A percentile compares a stretch with the other conserved stretches of the same genome.
These are phyloP conservation scores for Phytophthora fragariaefolia DNA, from an alignment of 352 stramenopile species.

Conservation along the genomic window DNA sequence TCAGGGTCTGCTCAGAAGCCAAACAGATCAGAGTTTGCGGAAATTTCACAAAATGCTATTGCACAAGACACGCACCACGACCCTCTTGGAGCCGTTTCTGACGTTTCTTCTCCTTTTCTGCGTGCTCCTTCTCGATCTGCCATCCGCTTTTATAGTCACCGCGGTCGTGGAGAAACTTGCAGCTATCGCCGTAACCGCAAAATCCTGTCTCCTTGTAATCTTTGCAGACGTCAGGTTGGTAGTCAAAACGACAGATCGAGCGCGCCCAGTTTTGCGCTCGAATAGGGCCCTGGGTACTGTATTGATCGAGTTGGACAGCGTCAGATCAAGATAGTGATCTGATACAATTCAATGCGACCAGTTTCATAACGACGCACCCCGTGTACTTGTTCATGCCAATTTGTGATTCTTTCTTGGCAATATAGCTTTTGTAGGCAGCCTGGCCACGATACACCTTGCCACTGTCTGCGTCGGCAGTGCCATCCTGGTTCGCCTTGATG, in stretches of 20 bases:
- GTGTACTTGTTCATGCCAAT: conserved; percentile 92
- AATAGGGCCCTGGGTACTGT: conserved; percentile 94
- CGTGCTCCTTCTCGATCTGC: conserved; percentile 97
- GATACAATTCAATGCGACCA: not conserved
- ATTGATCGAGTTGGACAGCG: not conserved
- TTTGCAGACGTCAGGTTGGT: conserved; percentile 98
- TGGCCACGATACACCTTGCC: conserved; percentile 87
- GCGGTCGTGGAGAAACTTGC: conserved; percentile 99
- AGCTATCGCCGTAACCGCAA: conserved; percentile 97
- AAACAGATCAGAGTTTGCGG: not conserved
- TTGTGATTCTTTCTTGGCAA: conserved; percentile 88
- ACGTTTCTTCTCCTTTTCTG: conserved; percentile 92
- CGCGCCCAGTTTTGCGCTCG: conserved; percentile 94
- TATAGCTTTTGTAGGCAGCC: conserved; percentile 88
- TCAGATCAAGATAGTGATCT: no score
- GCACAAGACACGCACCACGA: conserved; percentile 29
- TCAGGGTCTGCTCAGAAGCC: conserved; percentile 39
- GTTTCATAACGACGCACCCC: conserved; percentile 44
- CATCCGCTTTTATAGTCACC: conserved; percentile 98
- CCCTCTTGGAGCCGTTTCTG: conserved; percentile 75
- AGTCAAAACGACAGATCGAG: conserved; percentile 97
- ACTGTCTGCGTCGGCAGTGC: conserved; percentile 69
- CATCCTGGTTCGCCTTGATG: conserved; percentile 74
- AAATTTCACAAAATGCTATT: no score
- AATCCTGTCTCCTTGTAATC: conserved; percentile 99